These are phyloP conservation scores for Sordariomycetes sp. DNA, from an alignment of 2,329 filamentous ascomycete genomes.

Conservation along the genomic window DNA sequence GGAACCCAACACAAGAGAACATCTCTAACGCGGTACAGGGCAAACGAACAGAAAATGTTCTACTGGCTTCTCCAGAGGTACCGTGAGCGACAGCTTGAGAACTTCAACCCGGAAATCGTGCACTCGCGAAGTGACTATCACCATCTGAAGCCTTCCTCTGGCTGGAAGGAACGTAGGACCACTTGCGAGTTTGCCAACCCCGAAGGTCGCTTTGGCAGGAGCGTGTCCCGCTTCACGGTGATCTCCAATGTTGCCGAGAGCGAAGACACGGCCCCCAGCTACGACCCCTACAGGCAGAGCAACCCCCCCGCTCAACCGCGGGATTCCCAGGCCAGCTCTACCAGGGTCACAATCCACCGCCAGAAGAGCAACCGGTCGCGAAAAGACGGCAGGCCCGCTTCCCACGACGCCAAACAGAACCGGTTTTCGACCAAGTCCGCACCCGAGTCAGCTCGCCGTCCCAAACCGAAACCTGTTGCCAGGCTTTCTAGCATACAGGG, in stretches of 20 bases:
- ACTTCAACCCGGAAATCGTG: slow-evolving; percentile 71
- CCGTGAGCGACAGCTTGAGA: slow-evolving; percentile 73
- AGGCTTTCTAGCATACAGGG: slow-evolving; percentile 9
- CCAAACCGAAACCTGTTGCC: not conserved
- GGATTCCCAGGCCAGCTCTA: slow-evolving; percentile 43
- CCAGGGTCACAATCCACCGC: slow-evolving; percentile 60
- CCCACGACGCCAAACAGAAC: not conserved
- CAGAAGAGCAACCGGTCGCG: not conserved
- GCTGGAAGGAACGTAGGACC: slow-evolving; percentile 49
- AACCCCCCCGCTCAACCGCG: slow-evolving; percentile 28
- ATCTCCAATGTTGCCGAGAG: slow-evolving; percentile 50
- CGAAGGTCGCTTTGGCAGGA: slow-evolving; percentile 36
- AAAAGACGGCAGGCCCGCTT: not conserved
- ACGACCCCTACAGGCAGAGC: slow-evolving; percentile 75
- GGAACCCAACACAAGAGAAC: not conserved
- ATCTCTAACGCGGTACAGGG: slow-evolving; percentile 32
- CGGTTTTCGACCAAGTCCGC: not conserved
- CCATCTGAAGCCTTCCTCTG: slow-evolving; percentile 48
- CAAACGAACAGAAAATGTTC: slow-evolving; percentile 88
- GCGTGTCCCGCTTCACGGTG: slow-evolving; percentile 52
- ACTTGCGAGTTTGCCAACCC: slow-evolving; percentile 47
- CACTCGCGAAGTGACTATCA: slow-evolving; percentile 90
- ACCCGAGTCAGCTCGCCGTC: not conserved
- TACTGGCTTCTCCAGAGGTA: slow-evolving; percentile 79
- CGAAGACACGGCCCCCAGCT: slow-evolving; percentile 48